phyloP scores from a whole-genome alignment of 176 grass and related monocot species.

The Triticum dicoccoides region DNA sequence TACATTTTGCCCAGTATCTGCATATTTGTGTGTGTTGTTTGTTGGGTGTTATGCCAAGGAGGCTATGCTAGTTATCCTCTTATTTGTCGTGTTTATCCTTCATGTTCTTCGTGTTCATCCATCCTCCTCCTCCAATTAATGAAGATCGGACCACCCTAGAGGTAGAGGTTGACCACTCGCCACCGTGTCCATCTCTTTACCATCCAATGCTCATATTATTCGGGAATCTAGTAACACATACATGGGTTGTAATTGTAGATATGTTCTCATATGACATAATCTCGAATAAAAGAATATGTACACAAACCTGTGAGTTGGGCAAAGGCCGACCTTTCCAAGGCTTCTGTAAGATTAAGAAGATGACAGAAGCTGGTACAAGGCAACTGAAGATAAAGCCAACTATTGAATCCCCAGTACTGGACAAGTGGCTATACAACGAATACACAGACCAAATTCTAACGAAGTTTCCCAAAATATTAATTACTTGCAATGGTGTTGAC shows the following conservation, averaged over 20 bases:
- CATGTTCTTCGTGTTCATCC: background rate
- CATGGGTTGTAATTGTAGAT: background rate
- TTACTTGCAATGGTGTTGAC: slow-evolving; percentile 74
- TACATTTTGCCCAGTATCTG: background rate
- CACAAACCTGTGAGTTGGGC: slow-evolving; percentile 85
- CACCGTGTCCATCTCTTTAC: background rate
- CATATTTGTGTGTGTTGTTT: background rate
- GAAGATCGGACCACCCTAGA: background rate
- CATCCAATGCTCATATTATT: background rate
- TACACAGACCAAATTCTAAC: slow-evolving; percentile 91
- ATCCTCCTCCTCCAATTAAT: background rate
- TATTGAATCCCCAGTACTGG: slow-evolving; percentile 50
- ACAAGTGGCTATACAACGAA: slow-evolving; percentile 44
- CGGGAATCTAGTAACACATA: background rate
- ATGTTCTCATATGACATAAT: background rate
- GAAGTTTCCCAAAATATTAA: slow-evolving; percentile 81
- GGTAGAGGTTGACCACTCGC: background rate
- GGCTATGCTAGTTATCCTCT: background rate
- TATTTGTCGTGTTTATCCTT: background rate
- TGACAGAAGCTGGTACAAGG: slow-evolving; percentile 74
- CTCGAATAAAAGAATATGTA: slow-evolving; percentile 20
- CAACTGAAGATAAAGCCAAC: slow-evolving; percentile 97
- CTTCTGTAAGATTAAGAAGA: slow-evolving; percentile 84
- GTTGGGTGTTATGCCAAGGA: background rate
- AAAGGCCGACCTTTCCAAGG: slow-evolving; percentile 91